Evolutionary conservation across 176 grass and related monocot species (phyloP), one percentile per base, ranked within the genome.

Genomic region (Ananas comosus): DNA sequence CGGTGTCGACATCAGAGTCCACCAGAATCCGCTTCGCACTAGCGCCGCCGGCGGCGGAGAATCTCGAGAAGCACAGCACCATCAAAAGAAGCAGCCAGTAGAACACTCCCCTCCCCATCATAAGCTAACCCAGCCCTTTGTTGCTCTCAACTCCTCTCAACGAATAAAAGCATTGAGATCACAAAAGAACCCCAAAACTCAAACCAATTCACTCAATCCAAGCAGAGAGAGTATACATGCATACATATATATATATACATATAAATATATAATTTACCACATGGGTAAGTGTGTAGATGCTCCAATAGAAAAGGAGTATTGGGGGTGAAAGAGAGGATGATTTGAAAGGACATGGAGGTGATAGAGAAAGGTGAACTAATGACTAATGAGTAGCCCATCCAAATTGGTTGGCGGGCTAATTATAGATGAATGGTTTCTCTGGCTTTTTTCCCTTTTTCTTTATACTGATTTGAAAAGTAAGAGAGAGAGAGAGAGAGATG

Each of bases 1-100:
- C 93, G 2, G 82, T 88, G 69, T 91, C 91, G 52, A 82, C 74
- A 56, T 96, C 91, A 10, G 91, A 85, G 67, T 91, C 87, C 67
- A 96, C 2, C 65, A 87, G 85, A 52, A 96, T 91, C 63, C 85
- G 72, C 33, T 75, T 22, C 4, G 17, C 57, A 64, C 0, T 68
- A 0, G 16, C 52, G 13, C 5, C 59, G 1, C 0, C 29, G 9
- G 64, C 52, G 5, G 53, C 21, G 3, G 48, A 14, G 25, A 66
- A 33, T 42, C 11, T 24, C 54, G 47, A 48, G 8, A 53, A 49
- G 0, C 64, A 11, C 2, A 64, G 11, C 67, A 73, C 5, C 2
- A 51, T 11, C 19, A 70, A 27, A n/a, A 75, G 22, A 53, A 68
- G 50, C 77, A 68, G 50, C 77, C 16, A 11, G 72, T 13, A 28